Evolutionary conservation across 176 grass and related monocot species (phyloP).

Genomic region (Bonia amplexicaulis): DNA sequence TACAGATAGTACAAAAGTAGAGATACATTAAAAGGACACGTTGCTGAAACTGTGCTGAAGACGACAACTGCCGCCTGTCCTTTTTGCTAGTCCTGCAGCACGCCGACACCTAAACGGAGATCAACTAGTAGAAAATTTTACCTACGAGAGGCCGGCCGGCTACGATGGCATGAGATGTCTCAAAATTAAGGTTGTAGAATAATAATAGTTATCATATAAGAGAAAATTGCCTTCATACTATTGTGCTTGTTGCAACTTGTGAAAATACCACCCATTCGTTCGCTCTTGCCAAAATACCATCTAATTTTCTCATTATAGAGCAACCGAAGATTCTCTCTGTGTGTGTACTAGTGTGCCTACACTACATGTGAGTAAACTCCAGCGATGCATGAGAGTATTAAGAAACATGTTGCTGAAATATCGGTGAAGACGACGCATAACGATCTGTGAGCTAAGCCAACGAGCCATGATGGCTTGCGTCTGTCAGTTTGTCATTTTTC

Average conservation of each 20-base stretch:
- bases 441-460: conserved; percentile 9
- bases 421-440: conserved; percentile 22
- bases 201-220: background rate
- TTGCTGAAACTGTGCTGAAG: background rate
- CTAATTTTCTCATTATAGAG: background rate
- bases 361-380: background rate
- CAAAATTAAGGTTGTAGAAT: background rate
- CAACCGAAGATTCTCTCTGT: background rate
- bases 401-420: background rate
- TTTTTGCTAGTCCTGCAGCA: background rate
- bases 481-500: background rate
- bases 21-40: background rate
- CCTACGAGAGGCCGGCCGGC: background rate
- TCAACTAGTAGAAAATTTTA: background rate
- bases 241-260: no score
- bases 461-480: conserved; percentile 18
- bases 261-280: no score
- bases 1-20: background rate
- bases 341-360: background rate
- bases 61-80: background rate
- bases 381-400: background rate
- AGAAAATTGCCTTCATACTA: background rate
- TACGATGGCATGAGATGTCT: background rate
- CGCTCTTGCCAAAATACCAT: no score
- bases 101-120: background rate